A percentile compares a stretch with the other conserved stretches of the same genome.
Conservation (phyloP, 1,139 yeast genomes). For the Arxiozyma slooffiae region DNA sequence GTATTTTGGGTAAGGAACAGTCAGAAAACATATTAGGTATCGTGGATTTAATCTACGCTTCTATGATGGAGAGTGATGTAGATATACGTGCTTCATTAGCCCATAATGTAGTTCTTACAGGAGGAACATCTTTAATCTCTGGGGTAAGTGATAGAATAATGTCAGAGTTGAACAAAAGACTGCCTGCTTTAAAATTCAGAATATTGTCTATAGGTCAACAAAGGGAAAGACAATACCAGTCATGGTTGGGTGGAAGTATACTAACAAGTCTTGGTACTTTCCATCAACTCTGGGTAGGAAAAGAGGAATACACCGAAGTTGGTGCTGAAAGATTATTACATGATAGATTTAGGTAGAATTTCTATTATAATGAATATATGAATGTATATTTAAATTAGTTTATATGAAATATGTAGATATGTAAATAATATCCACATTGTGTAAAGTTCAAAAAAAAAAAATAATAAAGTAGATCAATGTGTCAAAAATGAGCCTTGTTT, state of each 20-base stretch:
- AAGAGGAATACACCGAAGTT: slow-evolving; percentile 82
- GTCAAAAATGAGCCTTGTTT: background rate
- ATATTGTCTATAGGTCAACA: slow-evolving; percentile 82
- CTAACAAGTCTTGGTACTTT: slow-evolving; percentile 88
- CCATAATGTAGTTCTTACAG: slow-evolving; percentile 84
- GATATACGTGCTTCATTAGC: slow-evolving; percentile 87
- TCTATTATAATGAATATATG: background rate
- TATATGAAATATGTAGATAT: background rate
- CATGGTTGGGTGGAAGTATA: slow-evolving; percentile 96
- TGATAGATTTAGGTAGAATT: slow-evolving; percentile 57
- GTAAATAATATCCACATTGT: background rate
- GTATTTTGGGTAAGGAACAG: slow-evolving; percentile 1
- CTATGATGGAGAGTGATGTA: slow-evolving; percentile 67
- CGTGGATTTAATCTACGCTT: slow-evolving; percentile 58
- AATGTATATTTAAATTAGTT: background rate
- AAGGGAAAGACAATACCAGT: slow-evolving; percentile 70
- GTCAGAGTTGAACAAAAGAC: slow-evolving; percentile 57
- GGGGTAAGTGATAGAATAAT: slow-evolving; percentile 77
- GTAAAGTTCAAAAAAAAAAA: background rate
- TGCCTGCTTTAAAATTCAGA: slow-evolving; percentile 89
- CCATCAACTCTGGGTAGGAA: slow-evolving; percentile 94
- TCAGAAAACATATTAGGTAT: slow-evolving; percentile 39
- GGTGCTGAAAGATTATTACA: slow-evolving; percentile 72
- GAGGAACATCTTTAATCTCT: slow-evolving; percentile 80
- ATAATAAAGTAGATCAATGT: background rate